Base-by-base conservation (phyloP, 2,329 filamentous ascomycete genomes). In the Pseudocercospora eumusae region DNA sequence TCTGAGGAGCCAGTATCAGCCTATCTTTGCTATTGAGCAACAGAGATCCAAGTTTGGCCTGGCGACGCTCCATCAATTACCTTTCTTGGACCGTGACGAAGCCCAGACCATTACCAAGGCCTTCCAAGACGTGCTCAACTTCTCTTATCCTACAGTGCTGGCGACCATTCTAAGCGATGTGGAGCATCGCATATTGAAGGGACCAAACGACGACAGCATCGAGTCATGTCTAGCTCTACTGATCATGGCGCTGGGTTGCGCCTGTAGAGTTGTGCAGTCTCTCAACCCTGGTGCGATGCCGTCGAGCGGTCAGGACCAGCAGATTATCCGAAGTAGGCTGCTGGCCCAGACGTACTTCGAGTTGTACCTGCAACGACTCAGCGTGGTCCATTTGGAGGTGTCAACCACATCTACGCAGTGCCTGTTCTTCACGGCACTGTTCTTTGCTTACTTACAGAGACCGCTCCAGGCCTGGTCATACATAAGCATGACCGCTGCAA, bases 391-490 rank as follows among this genome's bases (percentile, higher is more conserved):
- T 27, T 15, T 61, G 56, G 58, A 64, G 18, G 23, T 61, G 0
- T 64, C 62, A 13, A 61, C 55, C 20, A 58, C 55, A 7, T 59
- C 58, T 13, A 64, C 62, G 18, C 62, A 61, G 27, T 64, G 62
- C 18, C 42, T 64, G 21, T 64, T 64, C 54, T 59, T 64, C 31
- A 61, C 62, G 9, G 62, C 62, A n/a, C 57, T 64, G 23, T 61
- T 61, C 62, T 64, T 64, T 42, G 62, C 62, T 8, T 64, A 61
- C 49, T 54, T 64, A 1, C 62, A 64, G 33, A 18, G 62, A n/a
- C 62, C 62, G 33, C 40, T 64, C 2, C 62, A 64, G 53, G 62
- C 62, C 10, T 61, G 60, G 44, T 58, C 54, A 10, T 64, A 64
- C 44, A 60, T 64, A 42, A 58, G 58, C 36, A 64, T 59, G 49